Conservation (phyloP, 257 asterid species). For the Ajuga chamaepitys region DNA sequence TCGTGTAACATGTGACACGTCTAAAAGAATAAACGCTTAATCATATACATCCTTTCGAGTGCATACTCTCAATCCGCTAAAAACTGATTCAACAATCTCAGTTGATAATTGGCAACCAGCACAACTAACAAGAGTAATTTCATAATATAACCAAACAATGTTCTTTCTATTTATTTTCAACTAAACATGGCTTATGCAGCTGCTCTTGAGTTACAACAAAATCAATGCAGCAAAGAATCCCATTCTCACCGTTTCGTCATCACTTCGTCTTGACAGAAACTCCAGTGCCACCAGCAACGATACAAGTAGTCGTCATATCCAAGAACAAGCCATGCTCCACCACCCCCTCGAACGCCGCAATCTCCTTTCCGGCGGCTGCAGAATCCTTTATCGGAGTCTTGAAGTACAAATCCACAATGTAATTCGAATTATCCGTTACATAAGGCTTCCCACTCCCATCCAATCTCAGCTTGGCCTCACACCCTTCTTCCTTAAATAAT, state of each 20-base stretch:
- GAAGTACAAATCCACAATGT: slow-evolving; percentile 86
- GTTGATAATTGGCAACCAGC: too few relatives aligned
- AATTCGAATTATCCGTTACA: slow-evolving; percentile 76
- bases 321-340: slow-evolving; percentile 38
- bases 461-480: slow-evolving; percentile 62
- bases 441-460: slow-evolving; percentile 59
- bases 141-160: too few relatives aligned
- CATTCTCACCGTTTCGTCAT: neutral
- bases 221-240: neutral
- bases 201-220: neutral
- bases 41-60: too few relatives aligned
- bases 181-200: too few relatives aligned
- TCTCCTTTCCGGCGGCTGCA: slow-evolving; percentile 61
- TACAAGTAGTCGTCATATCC: slow-evolving; percentile 32
- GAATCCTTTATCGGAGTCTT: slow-evolving; percentile 83
- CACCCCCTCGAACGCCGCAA: slow-evolving; percentile 64
- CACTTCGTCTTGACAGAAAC: slow-evolving; percentile 57
- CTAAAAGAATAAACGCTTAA: too few relatives aligned
- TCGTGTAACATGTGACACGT: too few relatives aligned
- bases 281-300: slow-evolving; percentile 67
- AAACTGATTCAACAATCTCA: too few relatives aligned
- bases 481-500: slow-evolving; percentile 62
- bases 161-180: neutral
- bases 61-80: too few relatives aligned
- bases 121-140: slow-evolving; percentile 3